Base-by-base conservation (phyloP, 257 asterid genomes). In the Capsicum chinense region DNA sequence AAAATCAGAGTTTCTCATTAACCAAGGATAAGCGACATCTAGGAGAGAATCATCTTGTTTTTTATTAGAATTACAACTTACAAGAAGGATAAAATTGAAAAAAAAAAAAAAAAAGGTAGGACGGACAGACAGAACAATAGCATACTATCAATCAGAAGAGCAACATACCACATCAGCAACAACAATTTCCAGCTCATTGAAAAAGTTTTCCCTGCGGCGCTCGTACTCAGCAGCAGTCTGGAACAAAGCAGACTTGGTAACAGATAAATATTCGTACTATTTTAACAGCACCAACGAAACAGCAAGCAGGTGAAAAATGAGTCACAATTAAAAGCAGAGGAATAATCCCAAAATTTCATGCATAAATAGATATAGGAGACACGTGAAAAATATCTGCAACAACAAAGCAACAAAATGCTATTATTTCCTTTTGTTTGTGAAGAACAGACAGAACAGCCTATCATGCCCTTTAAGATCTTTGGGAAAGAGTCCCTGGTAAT, bases 211-310 rank as follows among this genome's bases (percentile, higher is more conserved):
- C 90, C 90, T 89, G 79, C 98, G 94, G 6, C 93, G 89, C 85
- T 90, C 90, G 84, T 95, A 93, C 82, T 95, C 98, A 80, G 98
- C 98, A 50, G 97, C 97, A 66, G 98, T 93, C 98, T 95, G 90
- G 11, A 83, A 70, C 21, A 78, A 83, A 63, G 83, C 16, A 81
- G 47, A 82, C 21, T 8, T 26, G 33, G 33, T 26, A 26, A 26
- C 33, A 80, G 84, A 70, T 71, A 82, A 80, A 73, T 59, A 42
- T 10, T 17, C 2, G 0, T 54, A 54, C 81, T 54, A 78, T 52
- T 52, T 54, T 78, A 9, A 78, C 48, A 54, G 26, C 60, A 78
- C 33, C 26, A 76, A 2, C 26, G 64, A 14, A 78, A 78, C 13
- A 50, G 48, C 0, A 39, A 52, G 47, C 48, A 0, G 26, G 64